A percentile compares a stretch with the other conserved stretches of the same genome.
phyloP scores from a whole-genome alignment of 306 rosid species.

The Delonix regia region DNA sequence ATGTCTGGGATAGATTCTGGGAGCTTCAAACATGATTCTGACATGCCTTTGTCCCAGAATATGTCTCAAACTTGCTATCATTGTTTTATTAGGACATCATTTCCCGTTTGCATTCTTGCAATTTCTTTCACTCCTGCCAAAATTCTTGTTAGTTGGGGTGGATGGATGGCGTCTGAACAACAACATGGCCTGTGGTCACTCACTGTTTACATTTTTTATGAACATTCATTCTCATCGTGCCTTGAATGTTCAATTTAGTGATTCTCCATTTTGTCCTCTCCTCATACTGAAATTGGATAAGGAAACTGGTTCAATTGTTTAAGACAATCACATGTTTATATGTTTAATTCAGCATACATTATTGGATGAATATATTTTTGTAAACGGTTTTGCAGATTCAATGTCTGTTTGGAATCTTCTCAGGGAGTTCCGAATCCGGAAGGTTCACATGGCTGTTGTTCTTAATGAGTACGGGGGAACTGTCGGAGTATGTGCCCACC shows the following conservation, averaged over 20 bases:
- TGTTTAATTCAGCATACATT: not conserved
- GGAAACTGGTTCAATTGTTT: constrained; percentile 16
- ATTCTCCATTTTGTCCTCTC: not conserved
- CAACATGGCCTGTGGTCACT: not conserved
- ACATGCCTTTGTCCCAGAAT: not conserved
- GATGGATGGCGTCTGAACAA: constrained; percentile 5
- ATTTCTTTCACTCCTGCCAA: not conserved
- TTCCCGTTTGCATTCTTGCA: not conserved
- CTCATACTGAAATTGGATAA: constrained; percentile 19
- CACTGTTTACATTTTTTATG: not conserved
- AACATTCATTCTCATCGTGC: not conserved
- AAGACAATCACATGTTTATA: constrained; percentile 12
- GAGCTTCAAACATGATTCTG: not conserved
- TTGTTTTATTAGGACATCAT: not conserved
- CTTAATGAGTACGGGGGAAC: constrained; percentile 99
- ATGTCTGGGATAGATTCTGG: not conserved
- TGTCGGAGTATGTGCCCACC: constrained; percentile 76
- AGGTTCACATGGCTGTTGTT: constrained; percentile 99
- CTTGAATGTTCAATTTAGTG: not conserved
- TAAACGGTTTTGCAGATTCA: constrained; percentile 74
- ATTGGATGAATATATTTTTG: constrained; percentile 37
- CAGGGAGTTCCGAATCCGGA: constrained; percentile 95
- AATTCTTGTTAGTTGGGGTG: not conserved
- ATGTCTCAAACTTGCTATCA: not conserved
- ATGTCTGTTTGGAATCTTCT: constrained; percentile 99